Evolutionary conservation across 2,329 filamentous ascomycete genomes (phyloP).

Genomic region (Pyrenochaeta sp.): DNA sequence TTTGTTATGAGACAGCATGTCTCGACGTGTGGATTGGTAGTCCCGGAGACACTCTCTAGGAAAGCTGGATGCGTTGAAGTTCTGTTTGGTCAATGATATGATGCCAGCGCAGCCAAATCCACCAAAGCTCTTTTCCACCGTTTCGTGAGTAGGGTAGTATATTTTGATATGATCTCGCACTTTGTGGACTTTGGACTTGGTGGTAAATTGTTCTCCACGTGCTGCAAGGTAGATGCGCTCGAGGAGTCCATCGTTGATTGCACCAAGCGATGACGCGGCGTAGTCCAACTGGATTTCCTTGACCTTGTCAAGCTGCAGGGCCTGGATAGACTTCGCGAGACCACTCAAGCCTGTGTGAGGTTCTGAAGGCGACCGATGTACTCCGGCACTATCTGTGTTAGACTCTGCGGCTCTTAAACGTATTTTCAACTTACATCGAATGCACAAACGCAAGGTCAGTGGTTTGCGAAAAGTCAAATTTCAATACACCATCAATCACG

Average conservation of each 20-base stretch:
- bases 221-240: conserved; percentile 65
- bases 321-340: conserved; percentile 69
- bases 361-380: too few relatives aligned
- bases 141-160: conserved; percentile 41
- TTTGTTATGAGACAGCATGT: conserved; percentile 90
- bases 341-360: conserved; percentile 55
- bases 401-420: too few relatives aligned
- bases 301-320: conserved; percentile 37
- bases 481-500: conserved; percentile 71
- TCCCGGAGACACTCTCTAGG: conserved; percentile 76
- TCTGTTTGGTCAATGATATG: conserved; percentile 77
- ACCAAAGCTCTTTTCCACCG: conserved; percentile 68
- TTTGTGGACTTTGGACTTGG: conserved; percentile 1
- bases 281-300: conserved; percentile 73
- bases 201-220: conserved; percentile 47
- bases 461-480: conserved; percentile 84
- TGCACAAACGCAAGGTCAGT: conserved; percentile 80
- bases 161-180: conserved; percentile 33
- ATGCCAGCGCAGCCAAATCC: conserved; percentile 73
- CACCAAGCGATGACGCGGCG: conserved; percentile 81
- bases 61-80: conserved; percentile 75
- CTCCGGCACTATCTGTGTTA: too few relatives aligned
- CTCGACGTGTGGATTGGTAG: conserved; percentile 72
- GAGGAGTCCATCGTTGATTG: conserved; percentile 73
- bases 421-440: conserved; percentile 79